phyloP scores from a whole-genome alignment of 768 basidiomycete species.

The Tremella mesenterica region DNA sequence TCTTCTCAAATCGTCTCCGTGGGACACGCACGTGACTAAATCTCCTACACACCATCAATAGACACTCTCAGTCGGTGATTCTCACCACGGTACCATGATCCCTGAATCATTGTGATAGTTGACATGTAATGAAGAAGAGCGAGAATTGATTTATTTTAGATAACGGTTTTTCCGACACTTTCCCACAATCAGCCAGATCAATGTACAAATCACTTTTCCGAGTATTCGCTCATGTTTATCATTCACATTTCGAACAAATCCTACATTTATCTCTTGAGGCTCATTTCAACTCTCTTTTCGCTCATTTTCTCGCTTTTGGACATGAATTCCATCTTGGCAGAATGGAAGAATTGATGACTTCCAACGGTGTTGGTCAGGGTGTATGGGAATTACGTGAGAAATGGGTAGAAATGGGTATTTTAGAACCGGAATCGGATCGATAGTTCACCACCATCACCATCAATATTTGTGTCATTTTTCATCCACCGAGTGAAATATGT shows the following conservation, averaged over 20 bases:
- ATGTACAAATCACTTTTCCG: slow-evolving; percentile 94
- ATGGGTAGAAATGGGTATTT: slow-evolving; percentile 82
- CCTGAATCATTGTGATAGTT: background rate
- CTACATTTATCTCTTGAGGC: slow-evolving; percentile 81
- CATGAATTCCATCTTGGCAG: slow-evolving; percentile 86
- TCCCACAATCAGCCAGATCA: slow-evolving; percentile 76
- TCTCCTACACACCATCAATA: no score
- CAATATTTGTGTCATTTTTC: no score
- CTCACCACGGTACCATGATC: no score
- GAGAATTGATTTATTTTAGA: slow-evolving; percentile 7
- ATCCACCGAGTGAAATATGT: no score
- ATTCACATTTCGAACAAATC: slow-evolving; percentile 77
- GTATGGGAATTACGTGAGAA: slow-evolving; percentile 74
- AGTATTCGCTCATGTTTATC: slow-evolving; percentile 94
- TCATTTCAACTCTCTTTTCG: slow-evolving; percentile 94
- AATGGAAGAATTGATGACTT: slow-evolving; percentile 65
- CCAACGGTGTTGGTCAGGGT: slow-evolving; percentile 48
- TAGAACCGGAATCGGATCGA: slow-evolving; percentile 52
- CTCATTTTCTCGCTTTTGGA: slow-evolving; percentile 94
- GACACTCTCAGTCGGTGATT: background rate
- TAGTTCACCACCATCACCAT: no score
- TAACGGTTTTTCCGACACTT: slow-evolving; percentile 54
- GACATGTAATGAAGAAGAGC: slow-evolving; percentile 20
- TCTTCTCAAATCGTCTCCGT: no score
- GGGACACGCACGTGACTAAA: no score